Evolutionary conservation across 768 basidiomycete genomes (phyloP).

Genomic region (Russula compacta): DNA sequence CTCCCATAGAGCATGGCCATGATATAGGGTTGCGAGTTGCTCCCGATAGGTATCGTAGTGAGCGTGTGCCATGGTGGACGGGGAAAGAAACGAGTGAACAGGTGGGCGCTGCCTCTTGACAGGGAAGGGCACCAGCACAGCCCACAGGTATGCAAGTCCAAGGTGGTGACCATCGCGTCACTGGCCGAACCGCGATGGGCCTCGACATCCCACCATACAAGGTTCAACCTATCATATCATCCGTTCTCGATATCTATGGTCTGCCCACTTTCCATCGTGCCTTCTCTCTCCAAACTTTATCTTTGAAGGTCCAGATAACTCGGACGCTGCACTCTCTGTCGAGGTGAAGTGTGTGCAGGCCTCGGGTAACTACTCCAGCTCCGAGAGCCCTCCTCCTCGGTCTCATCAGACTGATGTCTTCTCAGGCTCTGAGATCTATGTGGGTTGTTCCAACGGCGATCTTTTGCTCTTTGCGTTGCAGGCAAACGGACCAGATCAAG

Average conservation of each 20-base stretch:
- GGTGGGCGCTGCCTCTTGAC: background rate
- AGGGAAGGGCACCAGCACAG: background rate
- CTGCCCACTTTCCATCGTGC: slow-evolving; percentile 1
- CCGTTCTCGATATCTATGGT: slow-evolving; percentile 23
- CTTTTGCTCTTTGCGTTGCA: slow-evolving; percentile 72
- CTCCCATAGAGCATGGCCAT: slow-evolving; percentile 19
- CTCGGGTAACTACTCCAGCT: slow-evolving; percentile 17
- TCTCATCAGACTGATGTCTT: slow-evolving; percentile 3
- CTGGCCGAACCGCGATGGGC: slow-evolving; percentile 25
- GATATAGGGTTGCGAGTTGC: slow-evolving; percentile 4
- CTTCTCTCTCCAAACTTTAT: slow-evolving; percentile 6
- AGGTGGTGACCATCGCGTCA: background rate
- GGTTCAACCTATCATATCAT: slow-evolving; percentile 39
- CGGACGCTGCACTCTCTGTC: slow-evolving; percentile 8
- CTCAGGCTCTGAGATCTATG: slow-evolving; percentile 74
- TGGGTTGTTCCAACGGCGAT: slow-evolving; percentile 80
- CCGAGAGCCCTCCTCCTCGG: background rate
- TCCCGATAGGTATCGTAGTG: slow-evolving; percentile 15
- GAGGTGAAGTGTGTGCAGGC: slow-evolving; percentile 26
- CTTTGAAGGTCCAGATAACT: slow-evolving; percentile 20
- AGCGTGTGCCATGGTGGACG: background rate
- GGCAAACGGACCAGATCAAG: slow-evolving; percentile 43
- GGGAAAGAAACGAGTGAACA: background rate
- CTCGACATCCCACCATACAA: slow-evolving; percentile 52
- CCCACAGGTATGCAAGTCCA: no score